These are phyloP conservation scores for Macrocystidia cucumis DNA, from an alignment of 1,284 basidiomycete genomes.

Conservation along the genomic window DNA sequence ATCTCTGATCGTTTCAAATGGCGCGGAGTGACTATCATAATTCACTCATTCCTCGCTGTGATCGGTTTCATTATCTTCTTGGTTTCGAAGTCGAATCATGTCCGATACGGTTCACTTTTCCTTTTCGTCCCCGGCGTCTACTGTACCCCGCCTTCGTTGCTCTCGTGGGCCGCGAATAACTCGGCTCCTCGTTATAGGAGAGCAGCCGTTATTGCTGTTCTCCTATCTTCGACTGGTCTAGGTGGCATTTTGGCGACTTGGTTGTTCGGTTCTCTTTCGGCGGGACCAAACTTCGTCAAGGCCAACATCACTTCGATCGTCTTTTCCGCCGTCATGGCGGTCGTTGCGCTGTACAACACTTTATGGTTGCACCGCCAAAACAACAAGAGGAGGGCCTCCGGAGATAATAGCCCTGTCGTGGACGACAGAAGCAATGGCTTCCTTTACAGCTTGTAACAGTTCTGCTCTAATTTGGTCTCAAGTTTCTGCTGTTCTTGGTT, in stretches of 20 bases:
- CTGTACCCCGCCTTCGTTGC: conserved; percentile 31
- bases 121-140: conserved; percentile 40
- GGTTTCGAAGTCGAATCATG: conserved; percentile 13
- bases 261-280: conserved; percentile 32
- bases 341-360: conserved; percentile 23
- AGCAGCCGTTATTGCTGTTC: conserved; percentile 46
- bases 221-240: conserved; percentile 44
- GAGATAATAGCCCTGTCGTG: no score
- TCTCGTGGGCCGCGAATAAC: conserved; percentile 53
- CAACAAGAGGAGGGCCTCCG: conserved; percentile 28
- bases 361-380: conserved; percentile 26
- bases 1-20: conserved; percentile 7
- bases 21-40: conserved; percentile 5
- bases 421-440: no score
- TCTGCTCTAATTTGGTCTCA: no score
- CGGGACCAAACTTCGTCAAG: conserved; percentile 31
- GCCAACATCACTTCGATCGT: conserved; percentile 30
- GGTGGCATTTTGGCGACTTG: conserved; percentile 54
- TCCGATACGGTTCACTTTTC: conserved; percentile 44
- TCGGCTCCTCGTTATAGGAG: conserved; percentile 45
- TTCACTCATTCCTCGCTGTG: conserved; percentile 5
- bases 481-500: no score
- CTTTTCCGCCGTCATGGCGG: conserved; percentile 24
- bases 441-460: no score
- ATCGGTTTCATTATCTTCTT: conserved; percentile 6